A percentile compares a stretch with the other conserved stretches of the same genome.
Evolutionary conservation across 176 grass and related monocot genomes (phyloP).

Genomic region (Aegilops longissima): DNA sequence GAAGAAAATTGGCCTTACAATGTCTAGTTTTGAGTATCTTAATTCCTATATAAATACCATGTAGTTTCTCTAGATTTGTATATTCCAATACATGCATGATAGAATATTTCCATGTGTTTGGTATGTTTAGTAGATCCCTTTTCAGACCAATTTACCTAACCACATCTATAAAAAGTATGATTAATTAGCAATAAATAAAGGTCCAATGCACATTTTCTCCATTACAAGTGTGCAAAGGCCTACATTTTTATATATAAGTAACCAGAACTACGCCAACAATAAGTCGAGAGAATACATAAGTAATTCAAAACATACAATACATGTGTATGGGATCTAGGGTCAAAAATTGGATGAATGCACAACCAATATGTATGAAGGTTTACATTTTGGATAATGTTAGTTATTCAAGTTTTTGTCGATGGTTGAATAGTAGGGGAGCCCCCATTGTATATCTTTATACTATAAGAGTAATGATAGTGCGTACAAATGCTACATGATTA

Average conservation of each 20-base stretch:
- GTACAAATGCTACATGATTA: too few species aligned
- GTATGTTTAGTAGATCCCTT: not conserved
- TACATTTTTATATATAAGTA: not conserved
- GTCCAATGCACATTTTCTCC: not conserved
- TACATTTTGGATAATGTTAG: too few species aligned
- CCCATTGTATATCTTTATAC: too few species aligned
- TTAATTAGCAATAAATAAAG: not conserved
- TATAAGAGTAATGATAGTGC: too few species aligned
- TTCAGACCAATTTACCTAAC: not conserved
- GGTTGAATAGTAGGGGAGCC: too few species aligned
- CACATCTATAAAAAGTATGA: not conserved
- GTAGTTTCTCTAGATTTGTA: not conserved
- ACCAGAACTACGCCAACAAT: not conserved
- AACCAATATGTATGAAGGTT: not conserved
- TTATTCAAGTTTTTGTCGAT: too few species aligned
- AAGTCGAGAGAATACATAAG: not conserved
- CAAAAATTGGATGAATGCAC: constrained; percentile 7
- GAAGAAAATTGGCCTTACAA: too few species aligned
- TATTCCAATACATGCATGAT: not conserved
- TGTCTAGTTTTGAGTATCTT: too few species aligned
- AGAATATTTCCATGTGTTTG: not conserved
- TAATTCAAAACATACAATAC: not conserved
- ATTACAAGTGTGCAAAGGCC: not conserved
- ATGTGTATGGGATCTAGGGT: not conserved
- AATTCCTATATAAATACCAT: too few species aligned